phyloP scores from a whole-genome alignment of 1,139 yeast species.

The Saccharomyces hybrid region DNA sequence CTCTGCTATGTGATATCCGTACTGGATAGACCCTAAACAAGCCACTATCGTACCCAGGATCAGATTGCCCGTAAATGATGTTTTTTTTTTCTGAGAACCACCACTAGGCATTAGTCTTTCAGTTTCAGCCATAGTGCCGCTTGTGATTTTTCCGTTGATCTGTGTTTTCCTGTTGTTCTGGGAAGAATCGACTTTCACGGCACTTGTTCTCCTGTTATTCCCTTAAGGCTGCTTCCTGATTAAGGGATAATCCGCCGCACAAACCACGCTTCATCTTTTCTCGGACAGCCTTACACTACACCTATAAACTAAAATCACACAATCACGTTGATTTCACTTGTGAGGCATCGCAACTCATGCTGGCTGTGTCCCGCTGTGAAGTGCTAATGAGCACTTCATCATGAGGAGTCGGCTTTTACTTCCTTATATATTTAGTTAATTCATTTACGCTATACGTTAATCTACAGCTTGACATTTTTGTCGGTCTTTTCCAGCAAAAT shows the following conservation, averaged over 20 bases:
- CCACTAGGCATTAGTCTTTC: constrained; percentile 3
- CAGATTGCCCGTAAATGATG: constrained; percentile 18
- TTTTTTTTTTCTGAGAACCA: constrained; percentile 1
- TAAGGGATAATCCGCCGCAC: neutral
- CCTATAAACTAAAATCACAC: neutral
- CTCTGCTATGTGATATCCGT: constrained; percentile 86
- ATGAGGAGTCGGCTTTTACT: too few species aligned
- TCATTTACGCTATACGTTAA: neutral
- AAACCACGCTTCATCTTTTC: neutral
- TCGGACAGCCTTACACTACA: neutral
- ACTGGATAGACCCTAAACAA: constrained; percentile 72
- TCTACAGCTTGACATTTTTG: neutral
- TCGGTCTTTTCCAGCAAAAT: neutral
- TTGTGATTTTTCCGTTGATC: neutral
- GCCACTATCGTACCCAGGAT: constrained; percentile 38
- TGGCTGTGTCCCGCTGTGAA: too few species aligned
- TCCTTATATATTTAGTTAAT: neutral
- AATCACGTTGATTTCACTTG: neutral
- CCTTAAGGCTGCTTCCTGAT: neutral
- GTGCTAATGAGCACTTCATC: too few species aligned
- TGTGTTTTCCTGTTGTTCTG: neutral
- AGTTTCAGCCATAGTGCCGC: neutral
- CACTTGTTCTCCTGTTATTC: neutral
- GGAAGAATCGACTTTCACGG: neutral
- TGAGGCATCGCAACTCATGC: too few species aligned